These are phyloP conservation scores for Colletotrichum sp. DNA, from an alignment of 2,329 filamentous ascomycete genomes.

Conservation along the genomic window DNA sequence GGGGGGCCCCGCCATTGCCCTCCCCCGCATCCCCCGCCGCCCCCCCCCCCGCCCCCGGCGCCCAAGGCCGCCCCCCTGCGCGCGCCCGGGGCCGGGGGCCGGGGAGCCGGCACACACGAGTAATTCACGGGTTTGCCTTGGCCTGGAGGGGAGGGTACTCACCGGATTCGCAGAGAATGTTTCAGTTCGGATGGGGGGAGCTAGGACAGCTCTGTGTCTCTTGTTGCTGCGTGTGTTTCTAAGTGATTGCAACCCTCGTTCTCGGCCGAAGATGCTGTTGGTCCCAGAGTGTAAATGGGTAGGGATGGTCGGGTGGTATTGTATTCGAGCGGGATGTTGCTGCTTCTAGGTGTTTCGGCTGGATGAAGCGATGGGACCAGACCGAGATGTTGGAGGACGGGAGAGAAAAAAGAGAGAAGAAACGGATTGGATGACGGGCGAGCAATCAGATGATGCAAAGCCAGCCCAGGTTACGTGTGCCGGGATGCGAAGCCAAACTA, in stretches of 20 bases:
- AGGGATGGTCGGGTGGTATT: neutral
- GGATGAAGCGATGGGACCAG: neutral
- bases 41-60: too few species aligned
- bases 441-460: slow-evolving; percentile 16
- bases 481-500: slow-evolving; percentile 10
- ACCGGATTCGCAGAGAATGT: slow-evolving; percentile 9
- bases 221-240: slow-evolving; percentile 5
- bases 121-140: neutral
- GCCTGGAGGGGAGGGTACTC: neutral
- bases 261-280: neutral
- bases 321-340: neutral
- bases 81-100: too few species aligned
- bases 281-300: neutral
- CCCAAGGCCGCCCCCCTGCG: too few species aligned
- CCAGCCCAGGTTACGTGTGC: neutral
- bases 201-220: neutral
- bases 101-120: too few species aligned
- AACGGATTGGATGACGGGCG: neutral
- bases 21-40: too few species aligned
- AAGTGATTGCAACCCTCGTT: neutral
- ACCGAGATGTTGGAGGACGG: neutral
- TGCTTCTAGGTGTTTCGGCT: neutral
- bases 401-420: neutral
- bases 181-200: neutral
- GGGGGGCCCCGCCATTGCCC: too few species aligned